A percentile compares a stretch with the other conserved stretches of the same genome.
Evolutionary conservation across 2,329 filamentous ascomycete genomes (phyloP).

Genomic region (Akanthomyces uredinophilus): DNA sequence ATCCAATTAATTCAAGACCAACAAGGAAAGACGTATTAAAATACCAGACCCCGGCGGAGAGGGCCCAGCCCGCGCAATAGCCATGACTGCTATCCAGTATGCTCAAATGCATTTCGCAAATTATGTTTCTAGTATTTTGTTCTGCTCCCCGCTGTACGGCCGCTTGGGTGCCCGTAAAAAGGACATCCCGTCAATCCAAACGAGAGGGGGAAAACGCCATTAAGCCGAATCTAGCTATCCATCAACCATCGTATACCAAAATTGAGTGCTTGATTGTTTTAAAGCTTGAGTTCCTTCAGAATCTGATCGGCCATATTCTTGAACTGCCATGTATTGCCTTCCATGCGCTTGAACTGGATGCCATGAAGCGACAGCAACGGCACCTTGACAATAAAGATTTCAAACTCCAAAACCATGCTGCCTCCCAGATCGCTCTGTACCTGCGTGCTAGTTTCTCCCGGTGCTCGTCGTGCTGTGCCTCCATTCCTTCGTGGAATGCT

Average conservation of each 20-base stretch:
- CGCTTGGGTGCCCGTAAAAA: neutral
- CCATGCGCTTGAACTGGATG: slow-evolving; percentile 95
- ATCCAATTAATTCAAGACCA: neutral
- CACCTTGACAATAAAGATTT: slow-evolving; percentile 97
- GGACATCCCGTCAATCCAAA: neutral
- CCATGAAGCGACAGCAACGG: slow-evolving; percentile 88
- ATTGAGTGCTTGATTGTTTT: slow-evolving; percentile 14
- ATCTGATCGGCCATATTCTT: slow-evolving; percentile 98
- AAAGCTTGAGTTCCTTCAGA: slow-evolving; percentile 77
- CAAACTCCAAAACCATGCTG: slow-evolving; percentile 81
- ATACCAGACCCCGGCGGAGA: neutral
- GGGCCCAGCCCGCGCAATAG: neutral
- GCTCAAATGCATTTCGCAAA: slow-evolving; percentile 12
- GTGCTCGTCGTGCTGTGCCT: slow-evolving; percentile 51
- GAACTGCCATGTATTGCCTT: slow-evolving; percentile 96
- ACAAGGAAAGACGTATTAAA: neutral
- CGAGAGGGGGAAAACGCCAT: neutral
- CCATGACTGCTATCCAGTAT: slow-evolving; percentile 9
- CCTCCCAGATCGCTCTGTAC: slow-evolving; percentile 85
- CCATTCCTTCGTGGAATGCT: slow-evolving; percentile 55
- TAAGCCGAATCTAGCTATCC: neutral
- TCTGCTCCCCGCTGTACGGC: neutral
- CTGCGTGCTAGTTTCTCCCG: slow-evolving; percentile 86
- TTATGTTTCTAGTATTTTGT: slow-evolving; percentile 4
- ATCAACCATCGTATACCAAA: slow-evolving; percentile 7